Evolutionary conservation across 306 rosid genomes (phyloP).

Genomic region (Quillaja saponaria): DNA sequence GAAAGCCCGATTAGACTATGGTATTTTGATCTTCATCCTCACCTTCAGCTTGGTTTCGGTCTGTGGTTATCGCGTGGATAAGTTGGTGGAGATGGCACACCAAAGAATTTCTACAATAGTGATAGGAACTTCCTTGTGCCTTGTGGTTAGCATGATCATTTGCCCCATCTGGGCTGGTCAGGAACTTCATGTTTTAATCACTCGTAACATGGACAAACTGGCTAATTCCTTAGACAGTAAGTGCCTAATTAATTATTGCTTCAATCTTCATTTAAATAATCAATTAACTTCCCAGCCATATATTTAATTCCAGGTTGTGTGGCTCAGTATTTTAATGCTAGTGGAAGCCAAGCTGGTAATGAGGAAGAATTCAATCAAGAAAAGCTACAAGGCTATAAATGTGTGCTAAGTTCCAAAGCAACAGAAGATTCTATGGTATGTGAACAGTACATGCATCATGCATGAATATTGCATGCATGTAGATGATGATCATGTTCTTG

Average conservation of each 20-base stretch:
- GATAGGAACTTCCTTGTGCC: constrained; percentile 66
- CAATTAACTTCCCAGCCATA: too few relatives aligned
- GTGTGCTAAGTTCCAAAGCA: constrained; percentile 62
- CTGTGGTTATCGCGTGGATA: constrained; percentile 61
- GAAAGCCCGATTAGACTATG: constrained; percentile 82
- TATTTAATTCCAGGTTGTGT: constrained; percentile 54
- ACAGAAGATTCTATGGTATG: constrained; percentile 71
- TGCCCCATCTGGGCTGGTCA: constrained; percentile 92
- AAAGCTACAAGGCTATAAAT: constrained; percentile 59
- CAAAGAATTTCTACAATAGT: constrained; percentile 62
- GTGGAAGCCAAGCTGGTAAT: constrained; percentile 7
- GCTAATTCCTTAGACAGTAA: constrained; percentile 69
- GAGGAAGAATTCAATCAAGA: constrained; percentile 4
- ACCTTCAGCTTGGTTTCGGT: constrained; percentile 78
- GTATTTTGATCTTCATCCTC: constrained; percentile 74
- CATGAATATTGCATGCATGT: too few relatives aligned
- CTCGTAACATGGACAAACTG: constrained; percentile 68
- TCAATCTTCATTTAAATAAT: neutral
- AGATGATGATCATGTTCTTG: neutral
- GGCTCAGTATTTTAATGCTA: constrained; percentile 39
- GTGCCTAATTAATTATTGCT: neutral
- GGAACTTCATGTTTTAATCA: constrained; percentile 57
- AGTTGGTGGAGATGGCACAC: constrained; percentile 51
- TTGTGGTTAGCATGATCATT: constrained; percentile 48
- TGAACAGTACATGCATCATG: too few relatives aligned